These are phyloP conservation scores for Myrmaecium sp. DNA, from an alignment of 2,329 filamentous ascomycete genomes.

Conservation along the genomic window DNA sequence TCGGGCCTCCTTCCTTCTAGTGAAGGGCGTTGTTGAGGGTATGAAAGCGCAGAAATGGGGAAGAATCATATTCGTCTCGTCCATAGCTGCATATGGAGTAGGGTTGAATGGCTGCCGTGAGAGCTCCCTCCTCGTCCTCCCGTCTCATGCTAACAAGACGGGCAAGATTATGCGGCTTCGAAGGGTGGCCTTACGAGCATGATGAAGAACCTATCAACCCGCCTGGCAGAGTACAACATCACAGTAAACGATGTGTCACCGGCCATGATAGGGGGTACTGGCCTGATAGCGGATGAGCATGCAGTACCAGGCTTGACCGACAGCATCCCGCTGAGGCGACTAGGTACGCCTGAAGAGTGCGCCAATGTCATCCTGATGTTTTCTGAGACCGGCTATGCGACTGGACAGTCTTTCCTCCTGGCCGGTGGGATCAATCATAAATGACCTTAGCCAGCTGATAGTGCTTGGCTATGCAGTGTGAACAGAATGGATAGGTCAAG, in stretches of 20 bases:
- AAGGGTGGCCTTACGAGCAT: conserved; percentile 46
- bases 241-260: conserved; percentile 53
- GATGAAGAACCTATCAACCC: conserved; percentile 46
- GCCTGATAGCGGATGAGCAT: conserved; percentile 11
- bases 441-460: conserved; percentile 5
- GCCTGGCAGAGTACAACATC: conserved; percentile 42
- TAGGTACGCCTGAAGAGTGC: conserved; percentile 10
- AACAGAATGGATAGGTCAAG: too few species aligned
- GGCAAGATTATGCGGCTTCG: conserved; percentile 36
- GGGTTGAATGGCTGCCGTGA: conserved; percentile 44
- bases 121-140: conserved; percentile 2
- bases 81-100: conserved; percentile 44
- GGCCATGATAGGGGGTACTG: conserved; percentile 44
- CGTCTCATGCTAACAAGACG: not conserved
- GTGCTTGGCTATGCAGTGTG: too few species aligned
- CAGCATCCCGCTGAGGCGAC: conserved; percentile 9
- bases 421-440: conserved; percentile 14
- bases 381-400: conserved; percentile 11
- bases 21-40: conserved; percentile 41
- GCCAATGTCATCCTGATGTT: conserved; percentile 13
- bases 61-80: conserved; percentile 46
- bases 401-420: conserved; percentile 11
- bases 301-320: conserved; percentile 8
- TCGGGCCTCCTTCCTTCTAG: conserved; percentile 43
- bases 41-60: conserved; percentile 47